Base-by-base conservation (phyloP, 2,329 filamentous ascomycete species). In the Fusarium decemcellulare region DNA sequence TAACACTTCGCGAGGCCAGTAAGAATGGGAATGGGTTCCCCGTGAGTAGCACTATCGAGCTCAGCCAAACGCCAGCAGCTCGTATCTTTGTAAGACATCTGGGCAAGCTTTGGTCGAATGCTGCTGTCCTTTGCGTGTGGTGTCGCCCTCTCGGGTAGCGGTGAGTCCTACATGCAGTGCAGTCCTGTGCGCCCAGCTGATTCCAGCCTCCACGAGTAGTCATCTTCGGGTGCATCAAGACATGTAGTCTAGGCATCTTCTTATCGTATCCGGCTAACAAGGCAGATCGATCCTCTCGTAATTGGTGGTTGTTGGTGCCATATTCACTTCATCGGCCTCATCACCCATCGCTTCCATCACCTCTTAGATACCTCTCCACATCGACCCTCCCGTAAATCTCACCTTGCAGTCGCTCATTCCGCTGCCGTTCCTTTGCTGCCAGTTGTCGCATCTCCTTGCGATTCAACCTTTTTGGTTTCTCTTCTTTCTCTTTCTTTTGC, bases 321-420 rank as follows among this genome's bases (percentile, higher is more conserved):
- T 40, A 4, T 46, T 34, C 32, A 6, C 9, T 37, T 30, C 8
- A 2, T 16, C 8, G 30, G 8, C 32, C 12, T 42, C 14, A 2
- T 73, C 56, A 72, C 62, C 67, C 72, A 11, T 75, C 74, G 6
- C 57, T 67, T 40, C 77, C 75, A 61, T 76, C 68, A 4, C 79
- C 79, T 48, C 90, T 87, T 16, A 97, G 80, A 76, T 97, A 96
- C 75, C 86, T 89, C 73, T 94, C 89, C 58, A 97, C 82, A 70
- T 95, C 92, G n/a, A 92, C 87, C 70, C 88, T 90, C 18, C 88
- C 86, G 79, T 93, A 95, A 67, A 97, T 92, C 81, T 93, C 85
- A 71, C 89, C 85, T 68, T 90, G 86, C 63, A 97, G 77, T 73
- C 81, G 89, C 63, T 92, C 88, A 16, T 86, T 84, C 65, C 84